These are phyloP conservation scores for Tremellales sp. DNA, from an alignment of 1,284 basidiomycete genomes.

Conservation along the genomic window DNA sequence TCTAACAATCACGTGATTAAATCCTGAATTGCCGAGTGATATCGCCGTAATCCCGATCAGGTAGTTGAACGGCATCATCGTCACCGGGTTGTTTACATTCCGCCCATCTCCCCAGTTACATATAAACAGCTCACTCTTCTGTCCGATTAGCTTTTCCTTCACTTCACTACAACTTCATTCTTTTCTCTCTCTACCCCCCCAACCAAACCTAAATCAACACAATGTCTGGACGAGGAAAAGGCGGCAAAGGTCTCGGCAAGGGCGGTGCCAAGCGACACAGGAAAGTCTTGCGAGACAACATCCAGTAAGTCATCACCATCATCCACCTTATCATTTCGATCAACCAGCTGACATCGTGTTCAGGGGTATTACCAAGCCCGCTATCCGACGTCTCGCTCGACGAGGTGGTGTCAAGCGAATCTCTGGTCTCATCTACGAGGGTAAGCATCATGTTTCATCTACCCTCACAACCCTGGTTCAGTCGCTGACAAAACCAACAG, in stretches of 20 bases:
- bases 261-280: constrained; percentile 85
- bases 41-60: too few species aligned
- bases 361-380: constrained; percentile 75
- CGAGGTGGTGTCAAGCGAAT: constrained; percentile 96
- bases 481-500: constrained; percentile 56
- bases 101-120: not conserved
- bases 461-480: constrained; percentile 9
- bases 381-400: constrained; percentile 88
- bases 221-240: constrained; percentile 27
- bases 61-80: too few species aligned
- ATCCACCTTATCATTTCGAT: constrained; percentile 14
- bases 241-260: constrained; percentile 75
- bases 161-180: not conserved
- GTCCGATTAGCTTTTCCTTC: not conserved
- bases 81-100: too few species aligned
- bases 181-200: constrained; percentile 4
- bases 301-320: constrained; percentile 56
- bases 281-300: constrained; percentile 77
- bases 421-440: constrained; percentile 87
- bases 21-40: too few species aligned
- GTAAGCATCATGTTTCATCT: constrained; percentile 46
- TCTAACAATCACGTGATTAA: not conserved
- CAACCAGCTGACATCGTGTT: constrained; percentile 9
- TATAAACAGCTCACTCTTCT: constrained; percentile 1
- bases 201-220: constrained; percentile 5